Conservation (phyloP, 805 yeast genomes). For the Monosporozyma aerobia region DNA sequence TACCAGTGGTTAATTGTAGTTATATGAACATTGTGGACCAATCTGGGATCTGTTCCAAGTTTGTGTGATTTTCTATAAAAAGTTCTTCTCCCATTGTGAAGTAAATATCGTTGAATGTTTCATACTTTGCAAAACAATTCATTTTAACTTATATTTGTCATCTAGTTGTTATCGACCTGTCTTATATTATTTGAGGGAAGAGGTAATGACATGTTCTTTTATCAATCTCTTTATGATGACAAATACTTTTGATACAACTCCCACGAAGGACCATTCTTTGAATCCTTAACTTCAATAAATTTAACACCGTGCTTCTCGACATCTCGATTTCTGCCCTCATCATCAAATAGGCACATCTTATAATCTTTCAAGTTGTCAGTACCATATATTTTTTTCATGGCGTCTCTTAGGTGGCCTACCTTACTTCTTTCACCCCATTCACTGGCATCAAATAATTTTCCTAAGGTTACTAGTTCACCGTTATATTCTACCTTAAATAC, state of each 20-base stretch:
- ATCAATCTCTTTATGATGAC: neutral
- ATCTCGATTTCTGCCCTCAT: slow-evolving; percentile 68
- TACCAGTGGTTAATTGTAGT: too few relatives aligned
- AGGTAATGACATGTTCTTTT: neutral
- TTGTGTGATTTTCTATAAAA: too few relatives aligned
- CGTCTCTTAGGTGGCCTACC: slow-evolving; percentile 47
- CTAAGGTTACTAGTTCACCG: slow-evolving; percentile 22
- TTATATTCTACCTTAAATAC: slow-evolving; percentile 41
- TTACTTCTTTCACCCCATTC: slow-evolving; percentile 67
- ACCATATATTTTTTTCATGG: slow-evolving; percentile 41
- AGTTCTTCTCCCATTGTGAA: too few relatives aligned
- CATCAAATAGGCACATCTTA: slow-evolving; percentile 53
- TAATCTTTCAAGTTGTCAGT: slow-evolving; percentile 41
- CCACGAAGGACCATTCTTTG: slow-evolving; percentile 48
- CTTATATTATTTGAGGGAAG: neutral
- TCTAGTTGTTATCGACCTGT: too few relatives aligned
- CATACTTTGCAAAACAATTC: too few relatives aligned
- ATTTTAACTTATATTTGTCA: too few relatives aligned
- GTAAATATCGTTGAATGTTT: too few relatives aligned
- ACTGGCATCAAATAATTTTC: slow-evolving; percentile 40
- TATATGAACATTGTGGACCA: too few relatives aligned
- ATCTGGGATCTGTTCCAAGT: too few relatives aligned
- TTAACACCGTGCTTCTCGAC: slow-evolving; percentile 63
- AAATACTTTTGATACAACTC: slow-evolving; percentile 39
- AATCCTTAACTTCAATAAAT: slow-evolving; percentile 55